Conservation (phyloP, 2,329 filamentous ascomycete species). For the Akanthomyces muscarius region DNA sequence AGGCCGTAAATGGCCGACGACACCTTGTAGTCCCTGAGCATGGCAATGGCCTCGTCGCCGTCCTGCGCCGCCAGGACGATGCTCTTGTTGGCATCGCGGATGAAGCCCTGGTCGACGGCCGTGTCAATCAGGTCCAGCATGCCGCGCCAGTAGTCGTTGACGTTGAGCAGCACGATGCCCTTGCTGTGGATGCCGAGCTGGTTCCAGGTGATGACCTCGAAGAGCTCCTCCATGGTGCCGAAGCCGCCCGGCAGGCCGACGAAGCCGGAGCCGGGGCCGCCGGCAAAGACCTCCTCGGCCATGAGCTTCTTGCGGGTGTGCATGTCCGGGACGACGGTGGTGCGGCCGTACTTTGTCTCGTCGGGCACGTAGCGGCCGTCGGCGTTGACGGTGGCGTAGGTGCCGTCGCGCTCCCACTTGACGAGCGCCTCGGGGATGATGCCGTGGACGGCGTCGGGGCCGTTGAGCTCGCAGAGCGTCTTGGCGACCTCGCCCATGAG, state of each 20-base stretch:
- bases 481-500: constrained; percentile 93
- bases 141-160: constrained; percentile 89
- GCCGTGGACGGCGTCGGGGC: constrained; percentile 80
- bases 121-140: constrained; percentile 76
- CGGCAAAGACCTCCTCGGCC: constrained; percentile 79
- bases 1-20: constrained; percentile 73
- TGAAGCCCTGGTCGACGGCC: constrained; percentile 72
- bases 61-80: constrained; percentile 76
- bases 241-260: constrained; percentile 86
- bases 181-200: constrained; percentile 86
- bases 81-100: constrained; percentile 62
- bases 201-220: constrained; percentile 91
- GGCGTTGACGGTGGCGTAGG: constrained; percentile 43
- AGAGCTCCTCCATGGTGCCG: constrained; percentile 93
- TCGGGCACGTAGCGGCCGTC: constrained; percentile 58
- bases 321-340: constrained; percentile 91
- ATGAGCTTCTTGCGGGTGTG: constrained; percentile 93
- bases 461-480: constrained; percentile 77
- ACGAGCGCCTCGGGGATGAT: constrained; percentile 88
- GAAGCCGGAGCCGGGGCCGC: constrained; percentile 81
- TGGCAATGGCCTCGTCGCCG: constrained; percentile 67
- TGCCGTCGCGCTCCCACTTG: constrained; percentile 66
- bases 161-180: constrained; percentile 78
- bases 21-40: constrained; percentile 69
- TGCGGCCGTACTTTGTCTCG: constrained; percentile 67